A percentile compares a stretch with the other conserved stretches of the same genome.
These are phyloP conservation scores for Nakazawaea sp. DNA, from an alignment of 805 yeast species.

Conservation along the genomic window DNA sequence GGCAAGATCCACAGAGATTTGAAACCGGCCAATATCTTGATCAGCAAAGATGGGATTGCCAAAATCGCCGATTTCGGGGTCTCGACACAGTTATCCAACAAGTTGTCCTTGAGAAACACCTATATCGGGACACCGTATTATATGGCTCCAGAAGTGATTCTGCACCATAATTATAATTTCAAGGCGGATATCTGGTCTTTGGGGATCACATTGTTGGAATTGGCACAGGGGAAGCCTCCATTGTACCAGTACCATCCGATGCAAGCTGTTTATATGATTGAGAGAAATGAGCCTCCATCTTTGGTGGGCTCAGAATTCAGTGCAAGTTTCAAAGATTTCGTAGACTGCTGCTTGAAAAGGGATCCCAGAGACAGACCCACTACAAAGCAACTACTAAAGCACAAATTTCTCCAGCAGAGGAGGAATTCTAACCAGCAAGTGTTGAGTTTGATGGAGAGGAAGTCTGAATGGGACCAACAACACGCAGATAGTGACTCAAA, in stretches of 20 bases:
- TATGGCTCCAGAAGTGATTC: constrained; percentile 60
- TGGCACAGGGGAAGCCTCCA: constrained; percentile 71
- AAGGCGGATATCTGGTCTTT: constrained; percentile 77
- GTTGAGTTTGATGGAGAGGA: constrained; percentile 34
- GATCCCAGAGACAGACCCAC: constrained; percentile 62
- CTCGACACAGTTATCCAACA: constrained; percentile 67
- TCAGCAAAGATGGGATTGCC: constrained; percentile 65
- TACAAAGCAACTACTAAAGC: constrained; percentile 55
- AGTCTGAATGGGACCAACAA: constrained; percentile 34
- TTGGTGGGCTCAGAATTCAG: constrained; percentile 27
- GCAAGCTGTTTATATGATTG: constrained; percentile 46
- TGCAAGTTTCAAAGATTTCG: constrained; percentile 56
- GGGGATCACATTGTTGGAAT: constrained; percentile 72
- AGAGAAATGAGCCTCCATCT: constrained; percentile 40
- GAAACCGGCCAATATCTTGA: constrained; percentile 80
- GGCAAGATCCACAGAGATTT: constrained; percentile 90
- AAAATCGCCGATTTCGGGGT: constrained; percentile 96
- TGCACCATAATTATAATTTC: constrained; percentile 50
- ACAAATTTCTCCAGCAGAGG: constrained; percentile 45
- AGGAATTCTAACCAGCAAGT: constrained; percentile 24
- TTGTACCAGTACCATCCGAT: constrained; percentile 46
- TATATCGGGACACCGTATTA: constrained; percentile 59
- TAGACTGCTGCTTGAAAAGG: constrained; percentile 60
- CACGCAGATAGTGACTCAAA: constrained; percentile 17
- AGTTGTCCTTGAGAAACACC: constrained; percentile 42